Evolutionary conservation across 495 filamentous ascomycete species (phyloP).

Genomic region (Hypoxylon lienhwacheense): DNA sequence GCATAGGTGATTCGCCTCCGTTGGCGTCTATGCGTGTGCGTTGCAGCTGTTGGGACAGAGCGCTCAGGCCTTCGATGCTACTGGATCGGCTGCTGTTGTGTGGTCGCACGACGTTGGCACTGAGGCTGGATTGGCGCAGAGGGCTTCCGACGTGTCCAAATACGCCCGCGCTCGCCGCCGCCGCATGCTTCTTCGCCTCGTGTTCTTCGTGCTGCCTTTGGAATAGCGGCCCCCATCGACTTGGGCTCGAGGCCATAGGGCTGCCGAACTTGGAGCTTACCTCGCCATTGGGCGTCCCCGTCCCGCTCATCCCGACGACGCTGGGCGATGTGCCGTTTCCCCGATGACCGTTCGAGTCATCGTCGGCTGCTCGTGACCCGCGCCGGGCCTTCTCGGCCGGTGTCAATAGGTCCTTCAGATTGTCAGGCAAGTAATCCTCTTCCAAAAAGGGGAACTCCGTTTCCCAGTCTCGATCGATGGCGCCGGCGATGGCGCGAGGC

Average conservation of each 20-base stretch:
- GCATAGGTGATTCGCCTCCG: conserved; percentile 43
- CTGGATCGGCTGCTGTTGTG: conserved; percentile 41
- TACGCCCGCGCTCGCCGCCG: conserved; percentile 54
- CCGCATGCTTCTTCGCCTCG: conserved; percentile 53
- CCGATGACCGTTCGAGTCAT: conserved; percentile 57
- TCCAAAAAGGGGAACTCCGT: conserved; percentile 80
- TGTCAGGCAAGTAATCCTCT: conserved; percentile 87
- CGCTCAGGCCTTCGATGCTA: conserved; percentile 59
- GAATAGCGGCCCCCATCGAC: conserved; percentile 84
- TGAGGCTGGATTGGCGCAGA: conserved; percentile 80
- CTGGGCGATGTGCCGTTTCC: conserved; percentile 42
- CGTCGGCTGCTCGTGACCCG: conserved; percentile 64
- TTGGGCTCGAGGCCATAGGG: conserved; percentile 74
- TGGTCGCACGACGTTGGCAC: conserved; percentile 62
- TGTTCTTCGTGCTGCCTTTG: conserved; percentile 76
- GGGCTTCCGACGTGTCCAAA: conserved; percentile 93
- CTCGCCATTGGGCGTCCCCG: conserved; percentile 47
- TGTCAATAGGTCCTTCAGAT: conserved; percentile 87
- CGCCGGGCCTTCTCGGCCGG: conserved; percentile 85
- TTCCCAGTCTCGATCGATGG: conserved; percentile 74
- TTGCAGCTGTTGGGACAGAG: conserved; percentile 70
- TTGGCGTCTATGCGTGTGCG: conserved; percentile 54
- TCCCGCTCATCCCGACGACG: conserved; percentile 41
- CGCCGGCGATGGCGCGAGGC: conserved; percentile 55
- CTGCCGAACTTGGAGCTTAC: conserved; percentile 76